Base-by-base conservation (phyloP, 2,329 filamentous ascomycete species). In the Alternaria alternata region DNA sequence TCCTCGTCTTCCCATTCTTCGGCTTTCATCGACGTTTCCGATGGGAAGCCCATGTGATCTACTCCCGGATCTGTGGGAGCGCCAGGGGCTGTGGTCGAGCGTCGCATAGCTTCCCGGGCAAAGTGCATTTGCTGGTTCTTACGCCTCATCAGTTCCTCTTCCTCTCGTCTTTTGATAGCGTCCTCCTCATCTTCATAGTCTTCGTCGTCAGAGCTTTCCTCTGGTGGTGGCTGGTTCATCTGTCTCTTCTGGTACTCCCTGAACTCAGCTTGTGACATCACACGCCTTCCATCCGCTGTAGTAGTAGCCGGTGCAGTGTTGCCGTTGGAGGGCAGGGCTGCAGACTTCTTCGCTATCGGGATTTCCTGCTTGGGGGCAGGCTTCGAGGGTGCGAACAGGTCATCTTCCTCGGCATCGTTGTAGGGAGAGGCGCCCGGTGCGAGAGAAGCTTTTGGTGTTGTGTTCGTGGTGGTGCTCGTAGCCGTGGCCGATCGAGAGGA, bases 111-210 rank as follows among this genome's bases (percentile, higher is more conserved):
- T 41, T 76, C 74, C 14, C 76, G 68, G 12, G 74, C 73, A 49
- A 76, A 69, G 12, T 71, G 66, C 73, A 76, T 72, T 49, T 77
- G 75, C 43, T 75, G 72, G 44, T 73, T 73, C 59, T 74, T 74
- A 18, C 75, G 72, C 43, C 72, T 68, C 42, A 69, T 55, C 18
- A 74, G 62, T 48, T 76, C 72, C 47, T 78, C 73, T 54, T 77
- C 71, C 51, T 76, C 65, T 14, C 74, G 70, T 51, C 71, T 70
- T 62, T 67, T 65, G 55, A 75, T 74, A 4, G 72, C 72, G 16
- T 78, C 76, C 57, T 78, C 76, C 59, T 78, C 76, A 43, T 78
- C 76, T 42, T 78, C 76, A 54, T 78, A 77, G 44, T 78, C 73
- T 36, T 77, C 74, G 8, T 76, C 72, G 8, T 75, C 73, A 3